A percentile compares a stretch with the other conserved stretches of the same genome.
Conservation (phyloP, 1,284 basidiomycete genomes). For the Pyrrhoderma lamaoense region DNA sequence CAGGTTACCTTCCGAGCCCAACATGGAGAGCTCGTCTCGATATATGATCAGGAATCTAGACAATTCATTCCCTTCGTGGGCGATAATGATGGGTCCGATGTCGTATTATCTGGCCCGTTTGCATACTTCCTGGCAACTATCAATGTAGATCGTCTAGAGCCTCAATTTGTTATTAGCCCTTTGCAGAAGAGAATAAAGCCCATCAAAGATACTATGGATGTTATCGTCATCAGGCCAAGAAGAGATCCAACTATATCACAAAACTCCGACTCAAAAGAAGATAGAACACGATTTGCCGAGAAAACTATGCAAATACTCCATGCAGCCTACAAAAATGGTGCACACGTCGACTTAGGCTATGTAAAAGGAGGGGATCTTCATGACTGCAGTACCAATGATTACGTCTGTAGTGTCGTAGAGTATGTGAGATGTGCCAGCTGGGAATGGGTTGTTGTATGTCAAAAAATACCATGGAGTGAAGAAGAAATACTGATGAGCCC, state of each 20-base stretch:
- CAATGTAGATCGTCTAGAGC: conserved; percentile 80
- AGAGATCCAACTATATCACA: conserved; percentile 47
- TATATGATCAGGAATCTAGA: conserved; percentile 50
- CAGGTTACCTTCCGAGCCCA: conserved; percentile 48
- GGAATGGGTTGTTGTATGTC: conserved; percentile 76
- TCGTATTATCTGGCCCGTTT: conserved; percentile 69
- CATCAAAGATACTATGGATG: conserved; percentile 50
- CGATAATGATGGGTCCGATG: conserved; percentile 18
- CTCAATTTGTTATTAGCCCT: conserved; percentile 70
- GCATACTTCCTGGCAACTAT: conserved; percentile 78
- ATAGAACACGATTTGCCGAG: conserved; percentile 38
- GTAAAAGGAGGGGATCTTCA: conserved; percentile 32
- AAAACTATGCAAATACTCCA: conserved; percentile 48
- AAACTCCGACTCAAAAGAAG: conserved; percentile 33
- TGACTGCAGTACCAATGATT: conserved; percentile 18
- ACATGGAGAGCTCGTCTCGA: conserved; percentile 37
- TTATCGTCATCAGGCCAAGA: conserved; percentile 77
- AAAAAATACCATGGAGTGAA: not conserved
- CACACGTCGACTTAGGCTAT: conserved; percentile 61
- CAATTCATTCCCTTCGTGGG: conserved; percentile 44
- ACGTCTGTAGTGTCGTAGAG: conserved; percentile 26
- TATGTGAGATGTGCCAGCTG: conserved; percentile 76
- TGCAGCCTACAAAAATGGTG: conserved; percentile 67
- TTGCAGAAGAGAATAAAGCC: conserved; percentile 37
- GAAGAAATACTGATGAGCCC: not conserved